These are phyloP conservation scores for Plasmodium knowlesi DNA, from an alignment of 169 alveolate genomes.

Conservation along the genomic window DNA sequence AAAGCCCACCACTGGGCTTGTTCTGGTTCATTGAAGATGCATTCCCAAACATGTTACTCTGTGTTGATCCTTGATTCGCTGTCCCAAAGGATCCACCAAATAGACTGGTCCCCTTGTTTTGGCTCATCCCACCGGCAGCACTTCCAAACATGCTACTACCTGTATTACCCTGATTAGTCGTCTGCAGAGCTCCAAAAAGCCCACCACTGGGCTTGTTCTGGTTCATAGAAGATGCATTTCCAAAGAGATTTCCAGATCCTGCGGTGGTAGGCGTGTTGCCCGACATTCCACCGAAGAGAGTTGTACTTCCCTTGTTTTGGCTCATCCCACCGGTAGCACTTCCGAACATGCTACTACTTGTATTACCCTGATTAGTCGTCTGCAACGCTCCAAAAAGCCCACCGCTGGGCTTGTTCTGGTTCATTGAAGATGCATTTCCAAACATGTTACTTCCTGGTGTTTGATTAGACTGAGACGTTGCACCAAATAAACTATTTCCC, in stretches of 20 bases:
- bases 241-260: constrained; percentile 27
- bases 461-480: constrained; percentile 18
- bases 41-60: constrained; percentile 51
- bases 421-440: constrained; percentile 31
- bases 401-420: constrained; percentile 46
- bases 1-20: constrained; percentile 31
- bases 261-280: constrained; percentile 1
- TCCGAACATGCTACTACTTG: constrained; percentile 40
- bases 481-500: constrained; percentile 48
- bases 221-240: constrained; percentile 23
- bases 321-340: constrained; percentile 8
- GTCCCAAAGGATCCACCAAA: constrained; percentile 44
- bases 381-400: constrained; percentile 42
- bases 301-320: constrained; percentile 18
- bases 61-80: constrained; percentile 3
- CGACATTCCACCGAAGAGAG: constrained; percentile 37
- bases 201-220: constrained; percentile 37
- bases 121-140: neutral
- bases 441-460: constrained; percentile 21
- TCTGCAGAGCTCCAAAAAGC: constrained; percentile 29
- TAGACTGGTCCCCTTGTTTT: neutral
- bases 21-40: constrained; percentile 44
- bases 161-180: constrained; percentile 12
- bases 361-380: neutral
- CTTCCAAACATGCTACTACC: constrained; percentile 32